phyloP scores from a whole-genome alignment of 169 alveolate species.

The Cryptosporidium sp. region DNA sequence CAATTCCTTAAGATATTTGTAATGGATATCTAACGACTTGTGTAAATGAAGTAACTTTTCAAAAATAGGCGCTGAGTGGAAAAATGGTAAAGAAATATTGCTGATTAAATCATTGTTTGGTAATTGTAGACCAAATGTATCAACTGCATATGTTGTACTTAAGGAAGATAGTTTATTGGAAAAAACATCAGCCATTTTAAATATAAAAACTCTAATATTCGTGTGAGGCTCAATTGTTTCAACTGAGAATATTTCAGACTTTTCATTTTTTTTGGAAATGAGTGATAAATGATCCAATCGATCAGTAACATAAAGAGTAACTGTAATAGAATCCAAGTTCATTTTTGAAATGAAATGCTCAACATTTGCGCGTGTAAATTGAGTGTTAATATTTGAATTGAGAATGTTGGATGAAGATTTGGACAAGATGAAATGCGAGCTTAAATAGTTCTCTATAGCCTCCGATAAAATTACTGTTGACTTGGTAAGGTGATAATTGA shows the following conservation, averaged over 20 bases:
- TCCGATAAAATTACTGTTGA: neutral
- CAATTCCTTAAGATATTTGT: neutral
- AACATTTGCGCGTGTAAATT: neutral
- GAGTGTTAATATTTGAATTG: neutral
- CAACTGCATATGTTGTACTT: neutral
- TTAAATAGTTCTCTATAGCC: neutral
- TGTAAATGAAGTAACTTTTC: neutral
- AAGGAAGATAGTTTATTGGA: neutral
- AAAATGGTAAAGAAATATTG: neutral
- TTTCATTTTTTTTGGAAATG: neutral
- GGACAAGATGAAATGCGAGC: neutral
- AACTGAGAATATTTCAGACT: neutral
- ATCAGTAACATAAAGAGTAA: neutral
- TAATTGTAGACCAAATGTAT: neutral
- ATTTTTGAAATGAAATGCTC: neutral
- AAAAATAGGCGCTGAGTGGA: neutral
- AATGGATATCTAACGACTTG: constrained; percentile 4
- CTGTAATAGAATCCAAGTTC: neutral
- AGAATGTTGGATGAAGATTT: neutral
- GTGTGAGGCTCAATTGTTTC: neutral
- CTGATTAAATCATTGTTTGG: neutral
- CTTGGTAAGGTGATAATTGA: neutral
- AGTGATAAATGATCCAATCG: neutral
- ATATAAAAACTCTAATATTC: neutral
- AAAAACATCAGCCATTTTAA: neutral